Percentiles rank a stretch among this genome's conserved stretches.
phyloP scores from a whole-genome alignment of 805 yeast genomes.

The Teunomyces funiuensis region DNA sequence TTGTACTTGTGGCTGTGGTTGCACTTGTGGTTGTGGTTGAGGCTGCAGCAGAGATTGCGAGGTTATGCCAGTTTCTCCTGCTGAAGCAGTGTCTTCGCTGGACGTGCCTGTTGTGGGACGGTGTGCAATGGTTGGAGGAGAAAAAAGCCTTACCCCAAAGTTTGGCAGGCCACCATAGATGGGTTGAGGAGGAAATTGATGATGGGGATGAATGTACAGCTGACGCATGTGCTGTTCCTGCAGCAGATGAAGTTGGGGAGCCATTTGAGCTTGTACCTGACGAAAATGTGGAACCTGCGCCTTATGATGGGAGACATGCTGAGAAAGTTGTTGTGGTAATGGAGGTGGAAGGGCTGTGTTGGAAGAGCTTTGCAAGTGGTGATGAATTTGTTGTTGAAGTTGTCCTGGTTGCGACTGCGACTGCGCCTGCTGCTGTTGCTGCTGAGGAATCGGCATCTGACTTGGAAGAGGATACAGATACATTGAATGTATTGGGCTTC shows the following conservation, averaged over 20 bases:
- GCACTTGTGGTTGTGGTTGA: conserved; percentile 6
- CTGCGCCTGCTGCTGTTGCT: conserved; percentile 8
- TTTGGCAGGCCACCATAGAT: neutral
- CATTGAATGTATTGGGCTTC: conserved; percentile 9
- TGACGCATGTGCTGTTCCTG: conserved; percentile 5
- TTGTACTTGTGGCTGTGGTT: conserved; percentile 7
- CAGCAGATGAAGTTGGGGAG: conserved; percentile 5
- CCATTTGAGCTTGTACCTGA: conserved; percentile 4
- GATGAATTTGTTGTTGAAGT: conserved; percentile 6
- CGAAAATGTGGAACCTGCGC: conserved; percentile 3
- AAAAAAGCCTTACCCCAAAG: neutral
- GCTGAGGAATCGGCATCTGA: conserved; percentile 5
- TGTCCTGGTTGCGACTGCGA: conserved; percentile 7
- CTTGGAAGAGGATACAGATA: conserved; percentile 6
- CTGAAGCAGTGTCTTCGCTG: neutral
- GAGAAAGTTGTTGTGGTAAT: conserved; percentile 1
- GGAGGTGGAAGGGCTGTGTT: conserved; percentile 4
- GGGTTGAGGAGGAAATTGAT: conserved; percentile 2
- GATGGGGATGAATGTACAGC: conserved; percentile 1
- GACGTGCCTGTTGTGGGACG: conserved; percentile 1
- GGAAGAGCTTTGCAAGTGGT: conserved; percentile 1
- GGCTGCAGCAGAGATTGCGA: neutral
- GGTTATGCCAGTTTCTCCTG: neutral
- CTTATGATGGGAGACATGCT: conserved; percentile 1
- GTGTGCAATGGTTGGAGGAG: neutral